Base-by-base conservation (phyloP, 73 alveolate genomes). In the Durusdinium trenchii region DNA sequence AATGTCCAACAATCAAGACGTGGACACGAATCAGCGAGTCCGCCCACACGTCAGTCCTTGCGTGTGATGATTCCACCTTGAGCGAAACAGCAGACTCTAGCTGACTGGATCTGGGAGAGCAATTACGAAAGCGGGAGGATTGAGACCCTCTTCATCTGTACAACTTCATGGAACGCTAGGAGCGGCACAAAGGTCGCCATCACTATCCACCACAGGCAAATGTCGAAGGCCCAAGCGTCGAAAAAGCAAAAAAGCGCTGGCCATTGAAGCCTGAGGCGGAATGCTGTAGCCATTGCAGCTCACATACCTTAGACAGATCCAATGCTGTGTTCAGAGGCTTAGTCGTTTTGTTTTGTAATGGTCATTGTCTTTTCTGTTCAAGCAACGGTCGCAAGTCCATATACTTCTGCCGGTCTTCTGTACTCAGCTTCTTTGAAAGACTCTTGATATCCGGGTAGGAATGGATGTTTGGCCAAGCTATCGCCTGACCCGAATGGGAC, bases 401-500 rank as follows among this genome's bases (percentile, higher is more conserved):
- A 38, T 76, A 91, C 67, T 62, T 69, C 36, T 91, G 75, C 98
- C 60, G 38, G 89, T 69, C 50, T 40, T 46, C 69, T 28, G 45
- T 43, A 45, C 75, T 62, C 50, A 91, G 42, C 61, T 76, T 67
- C 57, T 76, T 76, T 36, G 62, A 64, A 76, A 91, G 57, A n/a
- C 46, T 54, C 43, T 46, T 67, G 43, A 91, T 52, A 46, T 76
- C 85, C 20, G 98, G 98, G 45, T 91, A 91, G 43, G 87, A 69
- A 35, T 91, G 87, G 42, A 91, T 91, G 98, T 91, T 91, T 26
- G 98, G 98, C 98, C 98, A 91, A 3, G 98, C 98, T 69, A 91
- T 91, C 30, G 98, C 98, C 94, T 84, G 47, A 69, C 38, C 12
- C 48, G 84, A 30, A n/a, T 23, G 45, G 12, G 32, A 57, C 69